phyloP scores from a whole-genome alignment of 2,329 filamentous ascomycete species.

The Aspergillus aculeatus region DNA sequence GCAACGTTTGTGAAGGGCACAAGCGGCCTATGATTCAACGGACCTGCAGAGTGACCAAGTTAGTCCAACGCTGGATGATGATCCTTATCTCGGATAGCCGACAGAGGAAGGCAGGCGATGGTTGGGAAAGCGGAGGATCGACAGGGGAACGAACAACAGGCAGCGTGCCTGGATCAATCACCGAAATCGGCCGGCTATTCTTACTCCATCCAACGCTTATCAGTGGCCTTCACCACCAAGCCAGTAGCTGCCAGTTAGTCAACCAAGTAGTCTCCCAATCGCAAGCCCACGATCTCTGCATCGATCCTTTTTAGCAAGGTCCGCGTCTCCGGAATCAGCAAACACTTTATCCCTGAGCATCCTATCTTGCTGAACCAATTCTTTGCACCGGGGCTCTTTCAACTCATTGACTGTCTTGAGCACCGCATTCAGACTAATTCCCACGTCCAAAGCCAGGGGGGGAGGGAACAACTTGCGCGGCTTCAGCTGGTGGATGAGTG shows the following conservation, averaged over 20 bases:
- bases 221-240: no score
- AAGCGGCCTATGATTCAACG: background rate
- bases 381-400: background rate
- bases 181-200: background rate
- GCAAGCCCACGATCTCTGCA: background rate
- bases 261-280: background rate
- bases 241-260: background rate
- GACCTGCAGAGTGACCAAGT: background rate
- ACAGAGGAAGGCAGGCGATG: background rate
- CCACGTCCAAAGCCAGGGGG: background rate
- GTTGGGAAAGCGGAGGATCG: background rate
- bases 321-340: background rate
- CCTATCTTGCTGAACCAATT: background rate
- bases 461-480: conserved; percentile 1
- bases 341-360: background rate
- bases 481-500: background rate
- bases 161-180: background rate
- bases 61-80: background rate
- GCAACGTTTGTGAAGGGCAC: background rate
- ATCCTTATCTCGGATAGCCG: background rate
- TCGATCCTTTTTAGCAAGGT: background rate
- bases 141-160: background rate
- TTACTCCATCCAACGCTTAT: background rate
- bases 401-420: background rate
- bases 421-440: background rate